A percentile compares a stretch with the other conserved stretches of the same genome.
Evolutionary conservation across 805 yeast genomes (phyloP).

Genomic region (Yarrowia sp.): DNA sequence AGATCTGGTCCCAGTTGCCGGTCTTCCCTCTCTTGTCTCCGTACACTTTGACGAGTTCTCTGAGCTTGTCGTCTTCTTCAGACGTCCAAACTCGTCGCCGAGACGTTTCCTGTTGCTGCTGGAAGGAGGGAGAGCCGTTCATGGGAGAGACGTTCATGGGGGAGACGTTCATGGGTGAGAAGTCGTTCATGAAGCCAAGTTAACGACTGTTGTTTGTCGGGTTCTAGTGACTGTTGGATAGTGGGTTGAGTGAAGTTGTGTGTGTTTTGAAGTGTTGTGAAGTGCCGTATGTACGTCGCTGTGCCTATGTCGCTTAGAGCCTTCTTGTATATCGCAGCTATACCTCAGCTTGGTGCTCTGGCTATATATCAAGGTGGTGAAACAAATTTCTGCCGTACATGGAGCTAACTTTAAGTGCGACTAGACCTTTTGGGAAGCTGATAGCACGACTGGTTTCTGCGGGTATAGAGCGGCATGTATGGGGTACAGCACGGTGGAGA

Average conservation of each 20-base stretch:
- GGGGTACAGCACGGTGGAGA: slow-evolving; percentile 14
- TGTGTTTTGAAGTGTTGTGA: too few relatives aligned
- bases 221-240: too few relatives aligned
- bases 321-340: too few relatives aligned
- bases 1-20: slow-evolving; percentile 45
- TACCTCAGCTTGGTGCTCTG: too few relatives aligned
- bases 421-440: slow-evolving; percentile 24
- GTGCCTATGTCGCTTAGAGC: too few relatives aligned
- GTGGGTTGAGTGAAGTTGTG: too few relatives aligned
- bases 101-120: slow-evolving; percentile 18
- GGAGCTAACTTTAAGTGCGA: slow-evolving; percentile 21
- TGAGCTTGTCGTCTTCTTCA: slow-evolving; percentile 65
- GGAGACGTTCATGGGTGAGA: slow-evolving; percentile 23
- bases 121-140: slow-evolving; percentile 8
- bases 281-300: too few relatives aligned
- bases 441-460: not conserved
- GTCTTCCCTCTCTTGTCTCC: slow-evolving; percentile 50
- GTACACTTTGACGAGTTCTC: slow-evolving; percentile 41
- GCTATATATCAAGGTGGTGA: not conserved
- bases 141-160: slow-evolving; percentile 22
- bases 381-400: slow-evolving; percentile 25
- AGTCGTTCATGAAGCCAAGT: slow-evolving; percentile 27
- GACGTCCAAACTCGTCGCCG: slow-evolving; percentile 55
- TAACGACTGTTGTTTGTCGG: too few relatives aligned
- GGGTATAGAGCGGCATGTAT: not conserved